These are phyloP conservation scores for Datura wrightii DNA, from an alignment of 257 asterid genomes.

Conservation along the genomic window DNA sequence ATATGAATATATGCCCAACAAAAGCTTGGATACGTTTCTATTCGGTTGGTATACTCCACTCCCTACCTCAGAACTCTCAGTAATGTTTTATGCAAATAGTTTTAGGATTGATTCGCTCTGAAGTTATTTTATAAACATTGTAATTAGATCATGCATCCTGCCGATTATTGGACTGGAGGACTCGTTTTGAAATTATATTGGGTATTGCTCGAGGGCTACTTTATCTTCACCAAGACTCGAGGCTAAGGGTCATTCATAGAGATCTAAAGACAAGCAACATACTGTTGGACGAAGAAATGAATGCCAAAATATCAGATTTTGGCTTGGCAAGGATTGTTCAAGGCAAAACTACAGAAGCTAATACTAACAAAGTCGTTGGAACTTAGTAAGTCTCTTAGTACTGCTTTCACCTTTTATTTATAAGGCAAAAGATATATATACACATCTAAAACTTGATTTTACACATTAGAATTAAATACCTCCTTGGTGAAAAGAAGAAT, in stretches of 20 bases:
- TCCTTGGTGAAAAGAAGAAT: no score
- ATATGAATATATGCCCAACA: constrained; percentile 55
- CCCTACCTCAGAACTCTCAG: background rate
- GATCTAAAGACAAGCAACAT: constrained; percentile 29
- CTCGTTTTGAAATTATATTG: constrained; percentile 28
- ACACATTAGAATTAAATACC: no score
- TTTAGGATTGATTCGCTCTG: background rate
- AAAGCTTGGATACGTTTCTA: constrained; percentile 52
- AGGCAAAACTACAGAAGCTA: constrained; percentile 26
- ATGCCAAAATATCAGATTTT: constrained; percentile 33
- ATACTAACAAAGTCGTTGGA: constrained; percentile 30
- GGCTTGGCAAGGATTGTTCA: constrained; percentile 34
- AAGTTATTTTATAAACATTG: background rate
- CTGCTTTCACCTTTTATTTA: background rate
- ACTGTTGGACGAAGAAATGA: constrained; percentile 28
- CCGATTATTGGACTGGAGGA: constrained; percentile 23
- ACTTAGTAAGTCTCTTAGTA: constrained; percentile 36
- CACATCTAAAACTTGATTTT: background rate
- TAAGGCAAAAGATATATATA: background rate
- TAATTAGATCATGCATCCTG: background rate
- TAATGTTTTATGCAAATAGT: background rate
- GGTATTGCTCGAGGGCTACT: constrained; percentile 33
- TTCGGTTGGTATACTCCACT: constrained; percentile 43
- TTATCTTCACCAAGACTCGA: constrained; percentile 35
- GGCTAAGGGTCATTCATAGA: constrained; percentile 34